phyloP scores from a whole-genome alignment of 345 rosid species.

The Eucalyptus coolabah region DNA sequence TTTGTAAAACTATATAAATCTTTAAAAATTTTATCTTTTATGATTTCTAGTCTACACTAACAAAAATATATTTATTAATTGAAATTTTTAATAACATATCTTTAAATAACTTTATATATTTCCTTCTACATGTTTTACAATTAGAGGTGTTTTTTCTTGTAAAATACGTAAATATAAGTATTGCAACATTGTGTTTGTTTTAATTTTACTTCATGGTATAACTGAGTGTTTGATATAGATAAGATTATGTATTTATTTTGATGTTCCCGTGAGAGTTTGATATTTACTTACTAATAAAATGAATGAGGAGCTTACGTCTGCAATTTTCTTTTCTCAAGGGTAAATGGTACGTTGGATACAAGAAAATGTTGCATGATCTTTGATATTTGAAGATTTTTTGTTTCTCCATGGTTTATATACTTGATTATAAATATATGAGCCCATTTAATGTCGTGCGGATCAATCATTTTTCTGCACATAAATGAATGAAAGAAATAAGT shows the following conservation, averaged over 20 bases:
- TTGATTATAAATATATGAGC: not conserved
- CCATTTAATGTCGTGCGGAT: not conserved
- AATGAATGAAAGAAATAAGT: not conserved
- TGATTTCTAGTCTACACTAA: not conserved
- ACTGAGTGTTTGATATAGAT: not conserved
- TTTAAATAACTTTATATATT: not conserved
- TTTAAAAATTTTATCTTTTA: not conserved
- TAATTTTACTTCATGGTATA: not conserved
- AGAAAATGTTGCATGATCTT: not conserved
- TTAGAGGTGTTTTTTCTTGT: not conserved
- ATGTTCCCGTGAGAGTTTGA: not conserved
- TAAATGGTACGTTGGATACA: not conserved
- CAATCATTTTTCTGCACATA: not conserved
- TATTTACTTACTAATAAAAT: not conserved
- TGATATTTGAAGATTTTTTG: not conserved
- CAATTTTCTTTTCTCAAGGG: not conserved
- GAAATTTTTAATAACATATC: not conserved
- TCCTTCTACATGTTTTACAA: not conserved
- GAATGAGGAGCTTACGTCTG: not conserved
- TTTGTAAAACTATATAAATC: not conserved
- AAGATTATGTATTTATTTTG: not conserved
- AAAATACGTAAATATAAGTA: not conserved
- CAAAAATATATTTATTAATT: not conserved
- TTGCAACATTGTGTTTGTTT: not conserved
- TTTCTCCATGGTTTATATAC: not conserved